Evolutionary conservation across 768 basidiomycete genomes (phyloP).

Genomic region (Termitomyces sp.): DNA sequence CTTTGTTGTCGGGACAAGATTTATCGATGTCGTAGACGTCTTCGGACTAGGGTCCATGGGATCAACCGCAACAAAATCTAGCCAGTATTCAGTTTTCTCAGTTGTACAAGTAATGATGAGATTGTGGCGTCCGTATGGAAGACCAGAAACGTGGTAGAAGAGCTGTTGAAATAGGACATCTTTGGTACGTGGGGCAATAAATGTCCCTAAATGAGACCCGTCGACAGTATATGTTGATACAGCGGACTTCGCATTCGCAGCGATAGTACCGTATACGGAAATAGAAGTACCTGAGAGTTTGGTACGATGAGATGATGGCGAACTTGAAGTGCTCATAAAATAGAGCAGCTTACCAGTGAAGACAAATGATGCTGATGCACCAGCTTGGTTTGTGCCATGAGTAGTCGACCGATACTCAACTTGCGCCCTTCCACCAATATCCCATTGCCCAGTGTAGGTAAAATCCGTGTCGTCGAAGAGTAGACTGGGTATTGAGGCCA

Average conservation of each 20-base stretch:
- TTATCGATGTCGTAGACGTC: neutral
- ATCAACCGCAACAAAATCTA: conserved; percentile 13
- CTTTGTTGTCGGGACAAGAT: neutral
- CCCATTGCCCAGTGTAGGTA: conserved; percentile 6
- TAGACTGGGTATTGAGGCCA: neutral
- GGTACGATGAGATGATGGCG: neutral
- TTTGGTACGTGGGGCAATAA: neutral
- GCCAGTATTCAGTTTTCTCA: conserved; percentile 1
- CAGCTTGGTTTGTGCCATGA: conserved; percentile 14
- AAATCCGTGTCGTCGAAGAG: conserved; percentile 7
- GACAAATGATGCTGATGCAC: conserved; percentile 19
- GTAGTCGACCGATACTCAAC: conserved; percentile 7
- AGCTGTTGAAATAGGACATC: conserved; percentile 1
- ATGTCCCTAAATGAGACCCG: neutral
- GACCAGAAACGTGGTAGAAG: conserved; percentile 8
- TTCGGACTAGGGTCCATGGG: neutral
- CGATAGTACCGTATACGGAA: conserved; percentile 16
- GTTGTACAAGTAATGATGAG: conserved; percentile 11
- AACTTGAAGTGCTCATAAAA: no score
- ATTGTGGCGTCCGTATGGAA: conserved; percentile 4
- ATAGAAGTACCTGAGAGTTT: conserved; percentile 12
- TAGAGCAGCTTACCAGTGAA: conserved; percentile 17
- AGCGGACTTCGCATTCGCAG: neutral
- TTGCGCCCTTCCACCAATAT: neutral
- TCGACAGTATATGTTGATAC: conserved; percentile 15